Percentiles rank a stretch among this genome's conserved stretches.
Evolutionary conservation across 441 rosid genomes (phyloP).

Genomic region (Populus hybrid): DNA sequence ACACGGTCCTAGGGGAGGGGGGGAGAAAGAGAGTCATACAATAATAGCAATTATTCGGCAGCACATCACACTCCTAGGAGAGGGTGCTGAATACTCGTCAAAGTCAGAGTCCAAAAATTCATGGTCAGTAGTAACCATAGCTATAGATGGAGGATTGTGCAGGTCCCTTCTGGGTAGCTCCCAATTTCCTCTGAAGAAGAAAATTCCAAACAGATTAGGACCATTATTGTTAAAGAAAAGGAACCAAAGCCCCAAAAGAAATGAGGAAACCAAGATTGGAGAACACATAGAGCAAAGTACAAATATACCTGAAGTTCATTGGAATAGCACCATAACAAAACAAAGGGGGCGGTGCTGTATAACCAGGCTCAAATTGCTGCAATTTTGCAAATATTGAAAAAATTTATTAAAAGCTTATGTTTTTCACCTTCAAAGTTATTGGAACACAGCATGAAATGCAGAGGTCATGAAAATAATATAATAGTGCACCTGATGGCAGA

Average conservation of each 20-base stretch:
- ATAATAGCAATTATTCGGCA: slow-evolving; percentile 63
- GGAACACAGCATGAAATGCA: neutral
- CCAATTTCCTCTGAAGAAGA: slow-evolving; percentile 50
- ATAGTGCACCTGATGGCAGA: slow-evolving; percentile 62
- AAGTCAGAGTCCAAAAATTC: slow-evolving; percentile 39
- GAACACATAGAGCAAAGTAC: neutral
- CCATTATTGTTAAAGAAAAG: neutral
- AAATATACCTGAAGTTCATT: slow-evolving; percentile 54
- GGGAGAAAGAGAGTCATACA: slow-evolving; percentile 34
- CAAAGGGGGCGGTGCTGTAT: slow-evolving; percentile 56
- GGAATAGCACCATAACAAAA: slow-evolving; percentile 53
- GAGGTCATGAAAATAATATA: neutral
- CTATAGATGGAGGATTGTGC: slow-evolving; percentile 38
- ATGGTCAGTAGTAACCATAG: slow-evolving; percentile 37
- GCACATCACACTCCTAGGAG: slow-evolving; percentile 57
- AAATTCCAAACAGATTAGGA: neutral
- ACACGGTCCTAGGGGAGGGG: neutral
- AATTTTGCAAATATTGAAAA: slow-evolving; percentile 14
- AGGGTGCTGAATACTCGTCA: slow-evolving; percentile 42
- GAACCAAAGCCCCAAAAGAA: neutral
- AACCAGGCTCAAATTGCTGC: slow-evolving; percentile 69
- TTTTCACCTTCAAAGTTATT: slow-evolving; percentile 2
- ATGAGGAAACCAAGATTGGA: neutral
- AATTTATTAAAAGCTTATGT: neutral
- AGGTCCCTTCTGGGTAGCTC: slow-evolving; percentile 57